Conservation (phyloP, 192 early-diverging fungal genomes). For the Allomyces javanicus region DNA sequence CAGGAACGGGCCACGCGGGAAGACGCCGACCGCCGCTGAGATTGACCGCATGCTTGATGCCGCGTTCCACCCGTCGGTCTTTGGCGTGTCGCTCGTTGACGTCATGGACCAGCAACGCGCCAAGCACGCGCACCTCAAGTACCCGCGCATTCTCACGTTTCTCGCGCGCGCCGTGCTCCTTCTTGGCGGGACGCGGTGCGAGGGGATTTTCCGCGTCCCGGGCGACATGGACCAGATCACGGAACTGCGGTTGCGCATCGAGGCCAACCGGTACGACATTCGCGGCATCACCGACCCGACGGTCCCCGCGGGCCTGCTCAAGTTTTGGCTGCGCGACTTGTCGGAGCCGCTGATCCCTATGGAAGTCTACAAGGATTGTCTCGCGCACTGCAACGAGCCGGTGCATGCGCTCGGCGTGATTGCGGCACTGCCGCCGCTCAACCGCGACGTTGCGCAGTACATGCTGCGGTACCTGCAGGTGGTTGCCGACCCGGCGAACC, state of each 20-base stretch:
- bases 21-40: constrained; percentile 45
- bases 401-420: constrained; percentile 29
- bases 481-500: constrained; percentile 51
- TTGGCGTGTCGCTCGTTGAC: constrained; percentile 75
- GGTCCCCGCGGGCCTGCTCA: constrained; percentile 76
- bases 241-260: constrained; percentile 57
- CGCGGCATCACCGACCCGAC: constrained; percentile 65
- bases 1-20: constrained; percentile 56
- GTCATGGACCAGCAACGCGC: constrained; percentile 51
- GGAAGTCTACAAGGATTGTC: constrained; percentile 56
- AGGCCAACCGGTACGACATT: constrained; percentile 57
- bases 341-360: constrained; percentile 74
- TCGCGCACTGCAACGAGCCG: constrained; percentile 34
- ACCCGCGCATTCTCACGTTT: constrained; percentile 69
- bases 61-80: constrained; percentile 65
- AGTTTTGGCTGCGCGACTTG: constrained; percentile 85
- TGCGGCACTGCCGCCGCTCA: constrained; percentile 29
- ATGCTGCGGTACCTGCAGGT: constrained; percentile 65
- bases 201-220: constrained; percentile 93
- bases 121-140: constrained; percentile 22
- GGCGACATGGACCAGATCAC: constrained; percentile 76
- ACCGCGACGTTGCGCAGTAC: constrained; percentile 50
- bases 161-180: constrained; percentile 49
- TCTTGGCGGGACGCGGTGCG: constrained; percentile 55
- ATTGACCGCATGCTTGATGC: constrained; percentile 54